Evolutionary conservation across 2,329 filamentous ascomycete species (phyloP).

Genomic region (Passalora sequoiae): DNA sequence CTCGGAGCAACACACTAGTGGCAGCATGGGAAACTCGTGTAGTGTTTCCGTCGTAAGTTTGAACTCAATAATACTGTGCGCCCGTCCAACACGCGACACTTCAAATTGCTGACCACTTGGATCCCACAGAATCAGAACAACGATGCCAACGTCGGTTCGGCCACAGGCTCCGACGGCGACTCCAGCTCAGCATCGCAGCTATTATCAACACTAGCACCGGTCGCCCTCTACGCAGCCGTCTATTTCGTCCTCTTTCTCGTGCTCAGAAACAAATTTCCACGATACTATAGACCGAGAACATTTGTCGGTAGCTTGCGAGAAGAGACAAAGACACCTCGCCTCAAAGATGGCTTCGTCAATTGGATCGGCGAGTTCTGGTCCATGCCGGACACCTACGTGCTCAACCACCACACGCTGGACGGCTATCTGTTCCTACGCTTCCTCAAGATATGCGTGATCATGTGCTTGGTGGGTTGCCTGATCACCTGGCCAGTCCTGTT

Average conservation of each 20-base stretch:
- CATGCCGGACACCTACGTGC: conserved; percentile 67
- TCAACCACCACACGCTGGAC: conserved; percentile 89
- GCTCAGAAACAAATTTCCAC: conserved; percentile 40
- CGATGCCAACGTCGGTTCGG: conserved; percentile 27
- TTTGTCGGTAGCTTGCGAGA: conserved; percentile 41
- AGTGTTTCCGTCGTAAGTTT: background rate
- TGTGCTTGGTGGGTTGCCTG: conserved; percentile 75
- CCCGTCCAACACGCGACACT: background rate
- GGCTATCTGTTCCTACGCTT: conserved; percentile 88
- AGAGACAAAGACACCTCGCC: conserved; percentile 39
- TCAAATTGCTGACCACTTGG: background rate
- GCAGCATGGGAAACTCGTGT: background rate
- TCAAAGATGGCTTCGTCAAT: conserved; percentile 32
- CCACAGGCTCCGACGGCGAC: conserved; percentile 10
- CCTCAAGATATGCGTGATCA: conserved; percentile 69
- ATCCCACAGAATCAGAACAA: conserved; percentile 12
- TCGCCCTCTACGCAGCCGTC: conserved; percentile 32
- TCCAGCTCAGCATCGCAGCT: conserved; percentile 31
- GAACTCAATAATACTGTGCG: background rate
- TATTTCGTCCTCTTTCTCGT: conserved; percentile 38
- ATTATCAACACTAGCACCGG: conserved; percentile 32
- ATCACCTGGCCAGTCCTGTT: conserved; percentile 86
- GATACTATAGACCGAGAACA: conserved; percentile 43
- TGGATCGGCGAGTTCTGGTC: conserved; percentile 48
- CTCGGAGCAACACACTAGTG: background rate